Evolutionary conservation across 2,329 filamentous ascomycete species (phyloP).

Genomic region (Hyphodiscus sp.): DNA sequence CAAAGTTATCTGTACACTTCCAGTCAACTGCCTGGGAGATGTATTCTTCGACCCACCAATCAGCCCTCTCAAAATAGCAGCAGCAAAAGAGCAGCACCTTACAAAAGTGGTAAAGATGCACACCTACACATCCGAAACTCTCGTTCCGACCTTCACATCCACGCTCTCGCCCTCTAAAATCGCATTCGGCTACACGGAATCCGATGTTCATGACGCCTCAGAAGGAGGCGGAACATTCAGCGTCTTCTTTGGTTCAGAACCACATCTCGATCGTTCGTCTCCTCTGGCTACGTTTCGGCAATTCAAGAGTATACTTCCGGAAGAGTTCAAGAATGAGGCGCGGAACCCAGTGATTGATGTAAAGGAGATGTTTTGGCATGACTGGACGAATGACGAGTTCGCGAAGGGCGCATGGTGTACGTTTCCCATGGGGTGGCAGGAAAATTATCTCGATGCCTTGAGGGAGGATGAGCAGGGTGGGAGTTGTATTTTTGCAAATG

Average conservation of each 20-base stretch:
- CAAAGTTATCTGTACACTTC: slow-evolving; percentile 19
- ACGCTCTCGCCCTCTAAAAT: background rate
- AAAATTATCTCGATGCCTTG: background rate
- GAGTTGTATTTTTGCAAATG: slow-evolving; percentile 1
- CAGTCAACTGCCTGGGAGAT: slow-evolving; percentile 15
- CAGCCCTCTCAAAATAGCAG: slow-evolving; percentile 9
- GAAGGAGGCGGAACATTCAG: background rate
- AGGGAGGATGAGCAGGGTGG: background rate
- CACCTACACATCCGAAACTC: background rate
- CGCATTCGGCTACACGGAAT: background rate
- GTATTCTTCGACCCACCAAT: slow-evolving; percentile 28
- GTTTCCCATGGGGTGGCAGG: slow-evolving; percentile 1
- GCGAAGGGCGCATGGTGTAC: slow-evolving; percentile 1
- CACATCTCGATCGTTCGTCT: background rate
- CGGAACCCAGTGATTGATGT: background rate
- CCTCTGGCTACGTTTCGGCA: background rate
- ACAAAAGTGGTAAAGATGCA: background rate
- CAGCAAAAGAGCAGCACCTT: background rate
- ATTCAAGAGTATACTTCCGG: background rate
- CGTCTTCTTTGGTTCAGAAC: background rate
- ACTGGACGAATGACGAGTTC: slow-evolving; percentile 1
- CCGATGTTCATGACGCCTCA: background rate
- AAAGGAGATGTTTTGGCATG: slow-evolving; percentile 1
- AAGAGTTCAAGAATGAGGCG: background rate
- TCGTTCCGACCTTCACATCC: background rate